Percentiles rank a stretch among this genome's conserved stretches.
phyloP scores from a whole-genome alignment of 1,284 basidiomycete genomes.

The Inonotus obliquus region DNA sequence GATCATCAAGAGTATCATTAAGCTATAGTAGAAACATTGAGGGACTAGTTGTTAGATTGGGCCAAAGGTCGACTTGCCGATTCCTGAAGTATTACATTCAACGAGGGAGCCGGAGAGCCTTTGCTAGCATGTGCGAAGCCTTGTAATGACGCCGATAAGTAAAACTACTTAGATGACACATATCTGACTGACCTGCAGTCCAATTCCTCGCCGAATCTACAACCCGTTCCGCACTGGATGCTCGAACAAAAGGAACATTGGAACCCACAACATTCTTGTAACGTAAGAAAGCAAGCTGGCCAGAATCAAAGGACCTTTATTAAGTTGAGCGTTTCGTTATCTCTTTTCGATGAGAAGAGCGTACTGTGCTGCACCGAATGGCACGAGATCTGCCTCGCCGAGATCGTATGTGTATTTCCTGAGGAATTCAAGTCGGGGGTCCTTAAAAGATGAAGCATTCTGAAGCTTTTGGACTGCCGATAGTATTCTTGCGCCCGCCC shows the following conservation, averaged over 20 bases:
- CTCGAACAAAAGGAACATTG: slow-evolving; percentile 61
- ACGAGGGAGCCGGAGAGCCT: neutral
- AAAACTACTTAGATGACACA: neutral
- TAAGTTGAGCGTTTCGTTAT: neutral
- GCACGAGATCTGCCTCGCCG: slow-evolving; percentile 54
- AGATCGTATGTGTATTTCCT: slow-evolving; percentile 54
- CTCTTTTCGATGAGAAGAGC: slow-evolving; percentile 26
- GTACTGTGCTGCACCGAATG: slow-evolving; percentile 68
- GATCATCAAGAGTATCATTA: slow-evolving; percentile 74
- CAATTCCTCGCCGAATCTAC: slow-evolving; percentile 67
- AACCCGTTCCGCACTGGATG: slow-evolving; percentile 58
- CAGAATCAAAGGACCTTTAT: slow-evolving; percentile 46
- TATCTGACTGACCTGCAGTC: slow-evolving; percentile 47
- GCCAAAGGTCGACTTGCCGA: slow-evolving; percentile 32
- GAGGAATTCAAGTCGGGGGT: slow-evolving; percentile 57
- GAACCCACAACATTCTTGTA: slow-evolving; percentile 47
- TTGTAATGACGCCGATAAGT: neutral
- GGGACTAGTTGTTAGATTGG: neutral
- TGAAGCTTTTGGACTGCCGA: slow-evolving; percentile 50
- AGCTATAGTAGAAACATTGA: slow-evolving; percentile 26
- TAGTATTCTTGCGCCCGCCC: slow-evolving; percentile 41
- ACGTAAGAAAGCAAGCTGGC: slow-evolving; percentile 43
- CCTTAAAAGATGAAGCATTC: slow-evolving; percentile 38
- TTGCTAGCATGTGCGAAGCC: slow-evolving; percentile 20
- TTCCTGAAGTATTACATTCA: slow-evolving; percentile 44